A percentile compares a stretch with the other conserved stretches of the same genome.
Evolutionary conservation across 2,329 filamentous ascomycete species (phyloP).

Genomic region (Hypoxylon sp.): DNA sequence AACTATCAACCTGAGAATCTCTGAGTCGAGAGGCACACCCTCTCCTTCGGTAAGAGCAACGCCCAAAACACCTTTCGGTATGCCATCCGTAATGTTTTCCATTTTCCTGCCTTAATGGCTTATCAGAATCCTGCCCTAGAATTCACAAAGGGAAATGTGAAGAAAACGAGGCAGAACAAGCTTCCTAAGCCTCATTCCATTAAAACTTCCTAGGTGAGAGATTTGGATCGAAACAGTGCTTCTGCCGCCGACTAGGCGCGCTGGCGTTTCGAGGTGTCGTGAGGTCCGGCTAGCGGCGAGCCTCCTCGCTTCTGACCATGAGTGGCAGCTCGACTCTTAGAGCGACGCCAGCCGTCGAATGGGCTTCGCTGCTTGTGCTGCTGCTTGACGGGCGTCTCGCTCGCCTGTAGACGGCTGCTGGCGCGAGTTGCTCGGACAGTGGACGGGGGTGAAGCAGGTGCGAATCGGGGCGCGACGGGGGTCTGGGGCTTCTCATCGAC

Average conservation of each 20-base stretch:
- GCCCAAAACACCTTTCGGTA: constrained; percentile 21
- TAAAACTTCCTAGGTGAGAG: constrained; percentile 25
- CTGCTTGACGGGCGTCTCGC: constrained; percentile 57
- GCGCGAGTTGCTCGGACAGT: constrained; percentile 71
- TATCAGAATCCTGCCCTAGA: neutral
- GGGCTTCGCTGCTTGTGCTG: constrained; percentile 63
- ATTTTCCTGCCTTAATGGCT: constrained; percentile 19
- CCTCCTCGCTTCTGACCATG: constrained; percentile 60
- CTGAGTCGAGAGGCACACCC: neutral
- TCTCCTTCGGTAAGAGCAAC: constrained; percentile 2
- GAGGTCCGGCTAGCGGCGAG: constrained; percentile 51
- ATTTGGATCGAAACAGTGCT: constrained; percentile 29
- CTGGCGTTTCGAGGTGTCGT: constrained; percentile 51
- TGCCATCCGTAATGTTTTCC: constrained; percentile 23
- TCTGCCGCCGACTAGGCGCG: constrained; percentile 47
- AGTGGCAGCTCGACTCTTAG: constrained; percentile 65
- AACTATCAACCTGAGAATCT: constrained; percentile 15
- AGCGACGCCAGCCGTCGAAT: constrained; percentile 77
- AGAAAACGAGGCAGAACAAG: constrained; percentile 4
- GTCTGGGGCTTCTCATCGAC: constrained; percentile 58
- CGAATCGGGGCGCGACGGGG: constrained; percentile 67
- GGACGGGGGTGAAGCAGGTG: constrained; percentile 72
- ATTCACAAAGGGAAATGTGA: constrained; percentile 42
- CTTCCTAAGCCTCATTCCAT: constrained; percentile 11
- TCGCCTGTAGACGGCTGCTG: constrained; percentile 62